These are phyloP conservation scores for Ceratocystis cubensis DNA, from an alignment of 2,329 filamentous ascomycete genomes.

Conservation along the genomic window DNA sequence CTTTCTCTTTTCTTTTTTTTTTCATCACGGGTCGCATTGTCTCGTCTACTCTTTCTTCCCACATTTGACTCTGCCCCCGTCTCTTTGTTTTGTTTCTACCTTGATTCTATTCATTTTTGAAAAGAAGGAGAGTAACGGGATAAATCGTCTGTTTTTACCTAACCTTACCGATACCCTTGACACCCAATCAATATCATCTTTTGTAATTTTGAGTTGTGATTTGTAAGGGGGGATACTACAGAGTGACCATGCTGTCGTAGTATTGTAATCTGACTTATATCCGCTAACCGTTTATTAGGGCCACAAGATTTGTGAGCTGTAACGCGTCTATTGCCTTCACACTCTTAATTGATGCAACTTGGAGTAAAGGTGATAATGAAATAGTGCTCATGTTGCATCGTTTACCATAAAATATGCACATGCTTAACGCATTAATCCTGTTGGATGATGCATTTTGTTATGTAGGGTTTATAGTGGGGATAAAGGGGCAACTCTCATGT, in stretches of 20 bases:
- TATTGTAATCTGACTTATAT: too few species aligned
- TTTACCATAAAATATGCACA: background rate
- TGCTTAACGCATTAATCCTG: background rate
- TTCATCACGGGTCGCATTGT: slow-evolving; percentile 8
- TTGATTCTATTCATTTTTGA: slow-evolving; percentile 15
- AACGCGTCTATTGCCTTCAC: too few species aligned
- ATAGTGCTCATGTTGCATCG: background rate
- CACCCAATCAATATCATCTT: slow-evolving; percentile 20
- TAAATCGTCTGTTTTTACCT: background rate
- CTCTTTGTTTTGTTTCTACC: slow-evolving; percentile 18
- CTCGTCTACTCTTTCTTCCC: slow-evolving; percentile 19
- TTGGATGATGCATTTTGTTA: background rate
- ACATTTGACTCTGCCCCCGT: slow-evolving; percentile 18
- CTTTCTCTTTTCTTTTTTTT: slow-evolving; percentile 13
- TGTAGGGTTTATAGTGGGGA: background rate
- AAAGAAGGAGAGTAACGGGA: slow-evolving; percentile 17
- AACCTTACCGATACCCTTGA: slow-evolving; percentile 14
- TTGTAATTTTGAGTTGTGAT: slow-evolving; percentile 18
- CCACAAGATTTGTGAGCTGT: too few species aligned
- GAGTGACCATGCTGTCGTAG: too few species aligned
- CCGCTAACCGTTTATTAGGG: too few species aligned
- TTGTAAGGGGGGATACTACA: background rate
- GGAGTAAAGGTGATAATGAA: too few species aligned
- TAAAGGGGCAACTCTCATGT: background rate
- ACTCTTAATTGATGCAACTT: too few species aligned